Evolutionary conservation across 2,329 filamentous ascomycete genomes (phyloP).

Genomic region (Ophiostoma populinum): DNA sequence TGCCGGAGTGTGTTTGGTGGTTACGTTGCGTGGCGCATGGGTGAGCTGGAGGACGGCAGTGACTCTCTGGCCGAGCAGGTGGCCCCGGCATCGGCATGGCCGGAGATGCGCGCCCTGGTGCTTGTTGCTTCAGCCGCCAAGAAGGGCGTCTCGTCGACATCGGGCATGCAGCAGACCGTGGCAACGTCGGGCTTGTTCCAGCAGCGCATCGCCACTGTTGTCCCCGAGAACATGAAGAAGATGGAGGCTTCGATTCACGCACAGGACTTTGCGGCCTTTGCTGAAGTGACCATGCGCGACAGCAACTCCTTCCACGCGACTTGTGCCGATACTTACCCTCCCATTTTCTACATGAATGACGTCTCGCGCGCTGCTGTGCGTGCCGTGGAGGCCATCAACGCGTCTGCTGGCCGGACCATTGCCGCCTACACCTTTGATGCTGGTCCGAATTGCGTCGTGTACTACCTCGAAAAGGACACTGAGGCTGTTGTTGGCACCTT

Average conservation of each 20-base stretch:
- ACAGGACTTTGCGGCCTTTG: slow-evolving; percentile 74
- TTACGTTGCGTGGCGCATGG: slow-evolving; percentile 89
- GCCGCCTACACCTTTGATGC: slow-evolving; percentile 97
- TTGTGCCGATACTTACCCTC: slow-evolving; percentile 87
- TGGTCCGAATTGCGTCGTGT: slow-evolving; percentile 90
- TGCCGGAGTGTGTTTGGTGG: slow-evolving; percentile 88
- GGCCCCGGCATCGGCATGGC: slow-evolving; percentile 81
- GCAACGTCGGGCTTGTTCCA: slow-evolving; percentile 78
- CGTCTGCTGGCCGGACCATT: slow-evolving; percentile 56
- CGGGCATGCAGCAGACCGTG: slow-evolving; percentile 95
- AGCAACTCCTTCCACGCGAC: slow-evolving; percentile 94
- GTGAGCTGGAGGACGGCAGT: slow-evolving; percentile 55
- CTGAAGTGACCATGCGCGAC: slow-evolving; percentile 85
- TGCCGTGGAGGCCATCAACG: slow-evolving; percentile 79
- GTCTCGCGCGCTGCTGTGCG: slow-evolving; percentile 73
- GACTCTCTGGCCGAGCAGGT: slow-evolving; percentile 84
- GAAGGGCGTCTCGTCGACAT: slow-evolving; percentile 84
- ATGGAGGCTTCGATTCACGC: slow-evolving; percentile 16
- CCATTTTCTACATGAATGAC: slow-evolving; percentile 98
- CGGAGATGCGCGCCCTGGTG: slow-evolving; percentile 80
- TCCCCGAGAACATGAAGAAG: slow-evolving; percentile 23
- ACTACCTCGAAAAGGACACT: slow-evolving; percentile 72
- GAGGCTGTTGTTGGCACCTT: slow-evolving; percentile 61
- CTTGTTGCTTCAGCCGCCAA: slow-evolving; percentile 86
- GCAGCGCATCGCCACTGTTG: slow-evolving; percentile 55